A percentile compares a stretch with the other conserved stretches of the same genome.
Evolutionary conservation across 108 stramenopile genomes (phyloP).

Genomic region (Pseudonitzschia multiseries): DNA sequence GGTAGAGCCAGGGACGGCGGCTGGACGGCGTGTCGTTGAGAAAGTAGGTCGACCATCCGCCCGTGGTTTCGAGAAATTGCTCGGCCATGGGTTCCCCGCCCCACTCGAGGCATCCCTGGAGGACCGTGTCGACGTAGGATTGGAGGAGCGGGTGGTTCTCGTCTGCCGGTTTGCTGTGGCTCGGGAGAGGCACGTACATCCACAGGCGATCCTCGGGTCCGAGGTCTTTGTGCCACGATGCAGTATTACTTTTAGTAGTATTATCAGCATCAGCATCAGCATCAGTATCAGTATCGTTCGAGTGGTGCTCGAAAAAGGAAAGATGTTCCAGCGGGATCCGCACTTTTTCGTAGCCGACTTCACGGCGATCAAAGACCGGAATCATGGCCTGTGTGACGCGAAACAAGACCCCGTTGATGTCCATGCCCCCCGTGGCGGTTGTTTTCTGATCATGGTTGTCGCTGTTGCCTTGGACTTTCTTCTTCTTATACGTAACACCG

Average conservation of each 20-base stretch:
- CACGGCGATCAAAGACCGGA: conserved; percentile 58
- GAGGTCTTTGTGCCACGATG: conserved; percentile 11
- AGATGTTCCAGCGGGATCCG: conserved; percentile 39
- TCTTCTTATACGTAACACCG: no score
- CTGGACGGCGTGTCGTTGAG: conserved; percentile 67
- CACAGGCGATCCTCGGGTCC: conserved; percentile 40
- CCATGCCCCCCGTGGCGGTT: conserved; percentile 11
- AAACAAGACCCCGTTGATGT: conserved; percentile 67
- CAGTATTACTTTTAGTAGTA: conserved; percentile 1
- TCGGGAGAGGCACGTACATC: conserved; percentile 58
- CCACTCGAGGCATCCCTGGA: conserved; percentile 75
- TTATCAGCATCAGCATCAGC: no score
- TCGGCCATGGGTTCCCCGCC: conserved; percentile 67
- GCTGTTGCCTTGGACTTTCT: no score
- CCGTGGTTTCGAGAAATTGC: conserved; percentile 53
- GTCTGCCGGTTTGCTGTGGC: conserved; percentile 40
- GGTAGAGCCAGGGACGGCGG: conserved; percentile 66
- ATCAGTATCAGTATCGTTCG: conserved; percentile 2
- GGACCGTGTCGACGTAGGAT: conserved; percentile 72
- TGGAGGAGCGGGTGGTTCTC: conserved; percentile 68
- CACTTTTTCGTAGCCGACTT: conserved; percentile 60
- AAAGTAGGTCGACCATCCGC: conserved; percentile 61
- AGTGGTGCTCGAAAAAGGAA: not conserved
- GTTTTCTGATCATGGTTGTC: no score
- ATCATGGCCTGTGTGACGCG: conserved; percentile 42